Base-by-base conservation (phyloP, 371 early-diverging fungal genomes). In the Mucor sp. region DNA sequence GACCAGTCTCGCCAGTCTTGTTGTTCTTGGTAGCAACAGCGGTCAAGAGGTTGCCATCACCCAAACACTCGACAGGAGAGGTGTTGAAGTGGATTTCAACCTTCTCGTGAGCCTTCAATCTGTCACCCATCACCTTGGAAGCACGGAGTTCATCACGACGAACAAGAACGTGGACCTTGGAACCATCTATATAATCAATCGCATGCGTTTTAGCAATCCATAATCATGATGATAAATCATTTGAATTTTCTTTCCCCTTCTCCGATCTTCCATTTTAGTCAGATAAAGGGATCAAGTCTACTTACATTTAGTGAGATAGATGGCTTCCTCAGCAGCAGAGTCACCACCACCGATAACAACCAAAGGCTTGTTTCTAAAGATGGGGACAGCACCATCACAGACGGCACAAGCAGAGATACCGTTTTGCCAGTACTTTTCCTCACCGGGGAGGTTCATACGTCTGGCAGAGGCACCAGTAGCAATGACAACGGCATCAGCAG, bases 341-440 rank as follows among this genome's bases (percentile, higher is more conserved):
- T 99, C 99, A 67, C 99, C 99, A 70, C 99, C 99, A 72, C 99
- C 99, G 69, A 99, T 90, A 28, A 99, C 99, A 58, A 90, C 93
- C 68, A 95, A 76, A 47, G 91, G 93, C 87, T 97, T 95, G 83
- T 97, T 91, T 66, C 94, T 91, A 87, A 96, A 98, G 68, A 99
- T 95, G 33, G 98, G 98, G 19, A 93, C 95, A 66, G 97, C 98
- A 80, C 91, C 99, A 82, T 99, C 99, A 88, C 99, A 99, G 39
- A 99, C 99, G 50, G 99, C 99, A 80, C 99, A 99, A 21, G 99
- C 99, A 66, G 96, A 96, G 78, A 99, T 98, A 75, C 99, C 99
- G 30, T 90, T 80, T 69, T 84, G 84, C 84, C 84, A 84, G 73
- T 84, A 79, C 15, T 68, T 71, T 15, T 78, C 76, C 33, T 82